Percentiles rank a stretch among this genome's conserved stretches.
Evolutionary conservation across 2,329 filamentous ascomycete genomes (phyloP).

Genomic region (Neofusicoccum laricinum): DNA sequence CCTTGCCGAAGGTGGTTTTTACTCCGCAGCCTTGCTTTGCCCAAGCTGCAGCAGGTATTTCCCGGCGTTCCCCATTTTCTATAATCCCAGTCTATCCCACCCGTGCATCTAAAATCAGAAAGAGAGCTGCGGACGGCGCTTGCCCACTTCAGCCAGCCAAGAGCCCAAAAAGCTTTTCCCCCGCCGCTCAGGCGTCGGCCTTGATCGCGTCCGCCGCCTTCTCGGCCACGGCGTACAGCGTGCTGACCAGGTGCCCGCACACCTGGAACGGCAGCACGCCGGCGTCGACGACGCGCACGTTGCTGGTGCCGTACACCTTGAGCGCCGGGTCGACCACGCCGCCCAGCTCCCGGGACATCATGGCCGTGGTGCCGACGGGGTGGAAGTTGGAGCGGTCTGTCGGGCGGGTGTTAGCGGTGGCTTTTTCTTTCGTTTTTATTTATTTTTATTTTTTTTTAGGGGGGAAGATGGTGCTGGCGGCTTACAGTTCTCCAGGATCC

Average conservation of each 20-base stretch:
- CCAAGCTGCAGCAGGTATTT: too few relatives aligned
- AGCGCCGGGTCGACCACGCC: conserved; percentile 30
- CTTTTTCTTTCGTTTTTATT: too few relatives aligned
- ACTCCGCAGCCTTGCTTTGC: too few relatives aligned
- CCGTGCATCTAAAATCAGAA: too few relatives aligned
- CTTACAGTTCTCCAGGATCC: conserved; percentile 22
- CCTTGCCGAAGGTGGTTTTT: too few relatives aligned
- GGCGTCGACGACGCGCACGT: conserved; percentile 20
- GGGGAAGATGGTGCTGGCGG: background rate
- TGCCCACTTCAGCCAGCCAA: too few relatives aligned
- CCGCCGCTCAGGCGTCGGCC: conserved; percentile 6
- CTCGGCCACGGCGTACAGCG: conserved; percentile 17
- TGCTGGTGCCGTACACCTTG: conserved; percentile 26
- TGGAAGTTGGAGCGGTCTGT: conserved; percentile 17
- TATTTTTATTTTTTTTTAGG: too few relatives aligned
- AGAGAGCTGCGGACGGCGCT: too few relatives aligned
- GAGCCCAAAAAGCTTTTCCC: background rate
- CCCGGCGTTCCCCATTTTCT: too few relatives aligned
- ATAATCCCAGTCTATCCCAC: background rate
- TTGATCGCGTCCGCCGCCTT: conserved; percentile 32
- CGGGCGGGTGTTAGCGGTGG: background rate
- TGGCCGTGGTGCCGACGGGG: conserved; percentile 14
- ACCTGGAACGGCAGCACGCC: conserved; percentile 18
- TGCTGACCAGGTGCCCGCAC: conserved; percentile 13
- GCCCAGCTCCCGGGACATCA: conserved; percentile 19